Evolutionary conservation across 1,284 basidiomycete species (phyloP).

Genomic region (Pyrrhoderma lamaoense): DNA sequence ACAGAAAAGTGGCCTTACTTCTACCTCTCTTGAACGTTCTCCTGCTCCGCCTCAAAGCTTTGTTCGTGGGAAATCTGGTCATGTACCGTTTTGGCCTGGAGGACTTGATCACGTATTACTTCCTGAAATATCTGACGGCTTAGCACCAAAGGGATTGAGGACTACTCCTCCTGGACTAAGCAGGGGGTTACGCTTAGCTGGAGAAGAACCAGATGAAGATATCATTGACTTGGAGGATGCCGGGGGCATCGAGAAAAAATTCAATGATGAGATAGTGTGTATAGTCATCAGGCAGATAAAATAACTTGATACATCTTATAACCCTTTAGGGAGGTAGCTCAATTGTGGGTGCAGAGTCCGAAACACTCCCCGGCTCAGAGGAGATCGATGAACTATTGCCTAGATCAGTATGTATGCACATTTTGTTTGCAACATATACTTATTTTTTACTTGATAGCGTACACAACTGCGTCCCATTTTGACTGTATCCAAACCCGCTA

Average conservation of each 20-base stretch:
- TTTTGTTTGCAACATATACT: conserved; percentile 6
- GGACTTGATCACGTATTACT: conserved; percentile 60
- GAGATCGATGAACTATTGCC: conserved; percentile 83
- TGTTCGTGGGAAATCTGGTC: conserved; percentile 87
- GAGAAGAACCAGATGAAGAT: conserved; percentile 5
- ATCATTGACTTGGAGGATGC: conserved; percentile 32
- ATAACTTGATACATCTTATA: no score
- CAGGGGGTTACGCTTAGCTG: conserved; percentile 10
- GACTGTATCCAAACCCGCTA: conserved; percentile 30
- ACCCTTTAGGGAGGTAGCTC: neutral
- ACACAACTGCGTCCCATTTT: conserved; percentile 50
- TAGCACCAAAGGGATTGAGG: conserved; percentile 16
- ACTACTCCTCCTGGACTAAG: conserved; percentile 17
- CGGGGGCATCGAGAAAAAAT: conserved; percentile 27
- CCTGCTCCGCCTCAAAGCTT: conserved; percentile 76
- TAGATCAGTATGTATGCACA: conserved; percentile 49
- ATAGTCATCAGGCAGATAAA: no score
- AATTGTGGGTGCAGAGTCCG: conserved; percentile 25
- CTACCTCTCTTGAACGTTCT: conserved; percentile 77
- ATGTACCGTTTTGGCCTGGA: conserved; percentile 89
- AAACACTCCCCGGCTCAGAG: conserved; percentile 20
- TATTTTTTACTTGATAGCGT: conserved; percentile 31
- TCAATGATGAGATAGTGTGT: conserved; percentile 28
- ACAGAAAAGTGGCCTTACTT: conserved; percentile 56
- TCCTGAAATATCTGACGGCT: conserved; percentile 17